Conservation (phyloP, 306 rosid species). For the Ammopiptanthus mongolicus region DNA sequence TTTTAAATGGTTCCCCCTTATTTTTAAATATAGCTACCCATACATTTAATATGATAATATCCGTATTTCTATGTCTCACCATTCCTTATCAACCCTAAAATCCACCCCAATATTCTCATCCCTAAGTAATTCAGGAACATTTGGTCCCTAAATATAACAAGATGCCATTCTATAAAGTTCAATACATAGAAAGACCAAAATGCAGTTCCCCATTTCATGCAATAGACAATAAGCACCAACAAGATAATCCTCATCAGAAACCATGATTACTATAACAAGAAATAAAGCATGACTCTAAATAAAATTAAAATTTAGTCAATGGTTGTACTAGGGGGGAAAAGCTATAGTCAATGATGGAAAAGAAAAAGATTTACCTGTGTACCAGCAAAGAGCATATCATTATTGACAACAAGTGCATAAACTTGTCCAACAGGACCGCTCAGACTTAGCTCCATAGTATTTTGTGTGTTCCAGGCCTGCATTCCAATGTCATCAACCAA, state of each 20-base stretch:
- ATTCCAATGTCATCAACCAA: constrained; percentile 31
- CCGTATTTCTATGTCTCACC: not conserved
- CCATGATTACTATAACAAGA: not conserved
- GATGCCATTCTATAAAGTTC: not conserved
- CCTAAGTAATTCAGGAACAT: not conserved
- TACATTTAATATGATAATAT: not conserved
- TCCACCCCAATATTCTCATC: not conserved
- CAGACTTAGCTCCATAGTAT: constrained; percentile 62
- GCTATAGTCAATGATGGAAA: not conserved
- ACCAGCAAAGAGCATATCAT: constrained; percentile 91
- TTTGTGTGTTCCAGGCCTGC: constrained; percentile 92
- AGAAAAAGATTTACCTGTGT: constrained; percentile 64
- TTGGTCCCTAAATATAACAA: not conserved
- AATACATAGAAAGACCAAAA: not conserved
- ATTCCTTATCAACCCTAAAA: not conserved
- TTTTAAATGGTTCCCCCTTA: not conserved
- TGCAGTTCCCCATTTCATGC: not conserved
- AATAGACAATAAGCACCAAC: not conserved
- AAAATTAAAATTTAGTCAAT: not conserved
- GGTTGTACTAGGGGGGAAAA: not conserved
- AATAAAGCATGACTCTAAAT: constrained; percentile 7
- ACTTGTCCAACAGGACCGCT: constrained; percentile 96
- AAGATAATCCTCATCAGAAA: not conserved
- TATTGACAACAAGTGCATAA: constrained; percentile 76
- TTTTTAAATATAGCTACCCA: not conserved